Base-by-base conservation (phyloP, 805 yeast genomes). In the Wickerhamomyces hampshirensis region DNA sequence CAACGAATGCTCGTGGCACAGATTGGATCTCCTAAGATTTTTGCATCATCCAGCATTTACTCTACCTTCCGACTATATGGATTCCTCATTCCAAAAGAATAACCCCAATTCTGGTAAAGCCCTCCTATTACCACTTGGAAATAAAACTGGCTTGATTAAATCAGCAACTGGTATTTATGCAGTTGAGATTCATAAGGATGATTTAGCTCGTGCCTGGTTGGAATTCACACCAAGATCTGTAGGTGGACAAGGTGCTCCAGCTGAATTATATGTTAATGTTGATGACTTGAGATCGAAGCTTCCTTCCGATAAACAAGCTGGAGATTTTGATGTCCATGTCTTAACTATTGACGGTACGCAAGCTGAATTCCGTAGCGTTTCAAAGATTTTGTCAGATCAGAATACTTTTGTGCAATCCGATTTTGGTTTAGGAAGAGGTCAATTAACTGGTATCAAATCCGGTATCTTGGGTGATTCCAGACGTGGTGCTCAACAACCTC, bases 1-100 rank as follows among this genome's bases (percentile, higher is more conserved):
- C 32, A 82, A 80, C 46, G 88, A 81, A 46, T 89, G 96, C 50
- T 78, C 77, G 17, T 91, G 98, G 98, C 80, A 91, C 58, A 71
- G 87, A 40, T 62, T 85, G 37, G 98, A 91, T 56, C 58, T 84
- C 26, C 50, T 85, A 31, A 68, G 96, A 52, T 91, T 83, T 53
- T 60, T 86, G 31, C 75, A 76, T 55, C 98, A 91, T 58, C 94
- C 84, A 6, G 74, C 85, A 0, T 89, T 91, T 58, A 61, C 80
- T 2, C 54, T 84, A 17, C 93, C 95, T 0, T 56, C 65, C 5
- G 96, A 87, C 53, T 61, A 56, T 38, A 47, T 59, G 15, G 82
- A 78, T 69, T 59, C 62, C 33, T 61, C 70, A 0, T 54, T 51
- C 26, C 46, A 50, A 3, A 39, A 52, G 18, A 36, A 35, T 4